phyloP scores from a whole-genome alignment of 2,329 filamentous ascomycete genomes.

The Fusarium torulosum region DNA sequence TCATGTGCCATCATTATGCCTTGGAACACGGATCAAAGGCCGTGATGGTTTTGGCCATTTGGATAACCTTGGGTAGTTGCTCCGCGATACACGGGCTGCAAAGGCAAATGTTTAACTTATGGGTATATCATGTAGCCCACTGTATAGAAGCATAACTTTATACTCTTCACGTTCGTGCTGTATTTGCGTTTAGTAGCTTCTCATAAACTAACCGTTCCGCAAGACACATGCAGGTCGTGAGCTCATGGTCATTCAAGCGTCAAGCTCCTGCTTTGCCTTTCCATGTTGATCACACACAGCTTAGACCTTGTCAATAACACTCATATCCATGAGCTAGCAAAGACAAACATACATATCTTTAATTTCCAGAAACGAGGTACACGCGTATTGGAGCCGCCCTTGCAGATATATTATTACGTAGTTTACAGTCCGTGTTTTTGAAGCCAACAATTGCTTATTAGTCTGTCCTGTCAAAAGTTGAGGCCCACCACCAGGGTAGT shows the following conservation, averaged over 20 bases:
- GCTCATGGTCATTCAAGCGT: constrained; percentile 2
- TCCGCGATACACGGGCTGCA: constrained; percentile 22
- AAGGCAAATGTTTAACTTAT: constrained; percentile 16
- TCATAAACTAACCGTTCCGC: neutral
- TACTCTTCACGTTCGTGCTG: constrained; percentile 12
- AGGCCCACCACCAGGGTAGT: constrained; percentile 23
- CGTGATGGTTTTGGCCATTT: constrained; percentile 25
- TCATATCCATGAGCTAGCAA: constrained; percentile 6
- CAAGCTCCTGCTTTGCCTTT: constrained; percentile 26
- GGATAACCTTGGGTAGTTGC: constrained; percentile 30
- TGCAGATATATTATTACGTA: constrained; percentile 28
- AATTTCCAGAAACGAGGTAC: constrained; percentile 44
- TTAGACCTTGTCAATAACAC: neutral
- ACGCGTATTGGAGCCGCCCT: constrained; percentile 31
- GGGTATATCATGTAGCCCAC: neutral
- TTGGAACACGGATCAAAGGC: constrained; percentile 8
- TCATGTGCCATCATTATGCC: constrained; percentile 39
- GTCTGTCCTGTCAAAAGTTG: constrained; percentile 23
- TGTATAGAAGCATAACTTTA: constrained; percentile 1
- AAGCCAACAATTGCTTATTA: constrained; percentile 11
- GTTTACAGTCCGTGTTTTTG: constrained; percentile 16
- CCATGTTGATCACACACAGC: neutral
- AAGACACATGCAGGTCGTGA: neutral
- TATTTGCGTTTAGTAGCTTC: neutral
- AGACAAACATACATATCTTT: constrained; percentile 14